Percentiles rank a stretch among this genome's conserved stretches.
phyloP scores from a whole-genome alignment of 2,329 filamentous ascomycete species.

The Monosporascus sp. region DNA sequence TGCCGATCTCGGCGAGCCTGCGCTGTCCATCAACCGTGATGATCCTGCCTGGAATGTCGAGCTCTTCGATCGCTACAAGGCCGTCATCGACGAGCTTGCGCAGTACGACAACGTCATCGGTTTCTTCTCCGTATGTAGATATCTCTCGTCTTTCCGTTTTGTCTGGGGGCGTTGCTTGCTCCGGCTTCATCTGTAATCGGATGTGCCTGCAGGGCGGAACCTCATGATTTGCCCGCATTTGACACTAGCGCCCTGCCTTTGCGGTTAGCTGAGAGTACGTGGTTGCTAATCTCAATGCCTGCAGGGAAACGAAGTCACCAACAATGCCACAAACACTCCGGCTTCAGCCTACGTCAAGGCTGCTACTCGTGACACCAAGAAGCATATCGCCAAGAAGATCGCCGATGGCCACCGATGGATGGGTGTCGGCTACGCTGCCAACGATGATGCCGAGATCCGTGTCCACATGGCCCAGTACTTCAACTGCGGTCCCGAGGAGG shows the following conservation, averaged over 20 bases:
- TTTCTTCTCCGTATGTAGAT: conserved; percentile 55
- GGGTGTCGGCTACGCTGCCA: conserved; percentile 74
- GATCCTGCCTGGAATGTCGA: conserved; percentile 62
- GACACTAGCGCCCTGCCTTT: no score
- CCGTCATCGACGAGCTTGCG: conserved; percentile 63
- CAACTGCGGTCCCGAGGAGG: conserved; percentile 58
- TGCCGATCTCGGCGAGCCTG: conserved; percentile 66
- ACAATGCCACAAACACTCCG: conserved; percentile 66
- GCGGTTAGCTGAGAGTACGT: no score
- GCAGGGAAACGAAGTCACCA: conserved; percentile 70
- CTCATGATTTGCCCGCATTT: no score
- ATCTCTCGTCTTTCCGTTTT: no score
- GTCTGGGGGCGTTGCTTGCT: no score
- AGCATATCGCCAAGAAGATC: conserved; percentile 64
- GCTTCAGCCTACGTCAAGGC: conserved; percentile 77
- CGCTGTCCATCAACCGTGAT: conserved; percentile 64
- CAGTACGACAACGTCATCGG: conserved; percentile 71
- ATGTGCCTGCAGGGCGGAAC: no score
- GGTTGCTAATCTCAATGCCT: background rate
- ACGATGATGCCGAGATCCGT: conserved; percentile 70
- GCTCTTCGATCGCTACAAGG: conserved; percentile 64
- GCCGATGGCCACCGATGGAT: conserved; percentile 56
- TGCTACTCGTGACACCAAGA: conserved; percentile 73
- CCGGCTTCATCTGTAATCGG: no score
- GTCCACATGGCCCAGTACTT: conserved; percentile 67